Base-by-base conservation (phyloP, 139 green algal genomes). In the Yamagishiella unicocca region DNA sequence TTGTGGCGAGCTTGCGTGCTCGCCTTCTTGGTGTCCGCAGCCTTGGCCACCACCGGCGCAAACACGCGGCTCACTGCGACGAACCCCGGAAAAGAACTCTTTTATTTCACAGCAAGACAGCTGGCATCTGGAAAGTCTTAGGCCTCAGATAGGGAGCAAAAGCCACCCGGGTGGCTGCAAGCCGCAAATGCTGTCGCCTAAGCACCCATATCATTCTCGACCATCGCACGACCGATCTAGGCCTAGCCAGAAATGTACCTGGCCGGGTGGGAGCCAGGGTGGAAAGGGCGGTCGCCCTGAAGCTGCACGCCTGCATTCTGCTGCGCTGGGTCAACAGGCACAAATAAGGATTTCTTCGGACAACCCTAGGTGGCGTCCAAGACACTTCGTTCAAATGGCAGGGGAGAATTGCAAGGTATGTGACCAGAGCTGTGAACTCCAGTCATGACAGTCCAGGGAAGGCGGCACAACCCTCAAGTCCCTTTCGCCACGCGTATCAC, bases 41-140 rank as follows among this genome's bases (percentile, higher is more conserved):
- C 82, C 62, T 77, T 77, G 43, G 46, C 50, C 22, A 81, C 82
- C 82, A 87, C 82, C n/a, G 82, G 82, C 67, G 67, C 40, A 25
- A 87, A 87, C 33, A 25, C 82, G 64, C 82, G 82, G 66, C 62
- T 76, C 64, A 86, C 80, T 86, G 80, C 80, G 45, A 10, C 45
- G 22, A 24, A 24, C 58, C 58, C 29, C 9, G 17, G 14, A 17
- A n/a, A 58, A 58, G 14, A 58, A 25, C 12, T 58, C 12, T 17
- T 58, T 12, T 58, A 58, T 25, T 12, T 17, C 50, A 58, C 50
- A 58, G 12, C 50, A 58, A 58, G 17, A 58, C 50, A n/a, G n/a
- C n/a, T n/a, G n/a, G n/a, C n/a, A n/a, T n/a, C n/a, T n/a, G n/a
- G n/a, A n/a, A n/a, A n/a, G n/a, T n/a, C n/a, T 58, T 58, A 58